Evolutionary conservation across 805 yeast species (phyloP), one percentile per base, ranked within the genome.

Genomic region (Priceomyces fermenticarens): DNA sequence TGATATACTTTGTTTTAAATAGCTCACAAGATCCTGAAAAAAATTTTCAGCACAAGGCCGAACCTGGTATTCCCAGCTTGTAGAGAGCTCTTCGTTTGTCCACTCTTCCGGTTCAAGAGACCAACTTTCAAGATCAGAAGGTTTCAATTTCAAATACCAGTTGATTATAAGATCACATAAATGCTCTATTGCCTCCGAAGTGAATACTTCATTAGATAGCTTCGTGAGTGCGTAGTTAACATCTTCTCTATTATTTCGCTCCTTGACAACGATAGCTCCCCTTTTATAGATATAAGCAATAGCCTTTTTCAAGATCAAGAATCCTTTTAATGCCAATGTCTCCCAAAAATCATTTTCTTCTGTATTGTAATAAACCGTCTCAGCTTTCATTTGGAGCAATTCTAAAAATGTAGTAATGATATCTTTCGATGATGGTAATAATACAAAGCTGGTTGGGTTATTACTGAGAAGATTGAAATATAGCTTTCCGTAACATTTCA

Each of bases 81-180:
- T 68, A 38, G 81, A 75, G 42, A 83, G 65, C 49, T 89, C 95
- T 54, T 88, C 96, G 47, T 82, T 81, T 14, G 86, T 81, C 88
- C 95, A 93, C 58, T 88, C 97, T 58, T 89, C 98, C 0, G 98
- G 97, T 44, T 89, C 96, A 12, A 75, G 60, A 10, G 71, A 58
- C 98, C 98, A 93, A 30, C 78, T 67, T 51, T 86, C 95, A 36
- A 91, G 60, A 56, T 90, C 97, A 1, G 75, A 60, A 0, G 91
- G 88, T 43, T 81, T 78, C 36, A 90, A 61, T 41, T 83, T 77
- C 46, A 93, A 69, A 60, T 88, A 90, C 78, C 83, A 83, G 31
- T 74, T 70, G 43, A 89, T 81, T 28, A 90, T 66, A 32, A 85
- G 62, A 44, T 84, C 85, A 10, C 87, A 75, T 10, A 91, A 59